A percentile compares a stretch with the other conserved stretches of the same genome.
Conservation (phyloP, 345 rosid species). For the Clausena lansium region DNA sequence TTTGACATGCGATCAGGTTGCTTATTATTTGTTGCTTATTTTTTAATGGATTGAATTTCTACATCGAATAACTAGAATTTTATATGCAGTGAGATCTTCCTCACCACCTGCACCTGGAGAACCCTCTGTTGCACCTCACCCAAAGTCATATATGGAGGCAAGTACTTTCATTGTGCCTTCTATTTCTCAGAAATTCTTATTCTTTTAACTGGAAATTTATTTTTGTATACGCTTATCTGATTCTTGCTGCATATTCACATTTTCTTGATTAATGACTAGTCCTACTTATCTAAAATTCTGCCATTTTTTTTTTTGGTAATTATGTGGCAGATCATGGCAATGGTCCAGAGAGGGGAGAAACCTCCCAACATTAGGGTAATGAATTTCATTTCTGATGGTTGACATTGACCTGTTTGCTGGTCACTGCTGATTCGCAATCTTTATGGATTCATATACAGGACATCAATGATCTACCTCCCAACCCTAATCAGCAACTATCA, state of each 20-base stretch:
- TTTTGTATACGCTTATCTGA: not conserved
- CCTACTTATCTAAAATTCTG: not conserved
- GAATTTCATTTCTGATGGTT: slow-evolving; percentile 5
- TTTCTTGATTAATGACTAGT: not conserved
- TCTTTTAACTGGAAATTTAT: not conserved
- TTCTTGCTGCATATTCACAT: not conserved
- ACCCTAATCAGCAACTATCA: slow-evolving; percentile 72
- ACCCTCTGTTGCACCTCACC: slow-evolving; percentile 67
- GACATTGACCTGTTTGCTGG: slow-evolving; percentile 16
- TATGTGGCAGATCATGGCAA: slow-evolving; percentile 73
- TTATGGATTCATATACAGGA: slow-evolving; percentile 53
- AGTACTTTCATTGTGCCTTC: slow-evolving; percentile 10
- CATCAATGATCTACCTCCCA: slow-evolving; percentile 82
- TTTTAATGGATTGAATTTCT: slow-evolving; percentile 12
- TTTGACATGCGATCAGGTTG: slow-evolving; percentile 64
- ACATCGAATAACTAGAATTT: slow-evolving; percentile 19
- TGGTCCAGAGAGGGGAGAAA: slow-evolving; percentile 95
- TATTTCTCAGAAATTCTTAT: not conserved
- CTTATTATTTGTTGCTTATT: slow-evolving; percentile 15
- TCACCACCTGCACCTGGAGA: slow-evolving; percentile 60
- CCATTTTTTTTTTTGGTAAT: not conserved
- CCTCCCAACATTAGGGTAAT: slow-evolving; percentile 86
- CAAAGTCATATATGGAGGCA: slow-evolving; percentile 96
- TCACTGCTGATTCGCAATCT: slow-evolving; percentile 15
- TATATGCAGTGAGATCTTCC: slow-evolving; percentile 67